phyloP scores from a whole-genome alignment of 139 green algal species.

The Nannochloris sp. region DNA sequence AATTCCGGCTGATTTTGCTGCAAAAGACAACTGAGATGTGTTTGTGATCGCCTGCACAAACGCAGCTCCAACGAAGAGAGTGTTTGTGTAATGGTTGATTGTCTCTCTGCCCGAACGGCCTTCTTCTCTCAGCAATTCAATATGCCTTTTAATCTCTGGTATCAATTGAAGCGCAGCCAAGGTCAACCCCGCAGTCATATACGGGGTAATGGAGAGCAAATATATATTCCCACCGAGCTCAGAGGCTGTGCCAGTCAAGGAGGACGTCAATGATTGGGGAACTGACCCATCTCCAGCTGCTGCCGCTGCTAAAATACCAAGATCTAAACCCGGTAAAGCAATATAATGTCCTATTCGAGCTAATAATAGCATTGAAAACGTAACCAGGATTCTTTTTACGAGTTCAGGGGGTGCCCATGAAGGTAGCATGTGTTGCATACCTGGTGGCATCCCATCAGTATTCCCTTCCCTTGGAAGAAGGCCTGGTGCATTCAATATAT shows the following conservation, averaged over 20 bases:
- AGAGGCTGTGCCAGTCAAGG: neutral
- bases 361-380: neutral
- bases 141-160: slow-evolving; percentile 1
- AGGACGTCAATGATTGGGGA: neutral
- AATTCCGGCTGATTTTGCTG: neutral
- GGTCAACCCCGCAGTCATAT: slow-evolving; percentile 11
- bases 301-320: neutral
- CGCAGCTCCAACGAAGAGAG: slow-evolving; percentile 11
- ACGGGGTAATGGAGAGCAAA: slow-evolving; percentile 5
- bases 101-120: slow-evolving; percentile 6
- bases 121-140: slow-evolving; percentile 11
- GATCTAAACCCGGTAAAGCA: slow-evolving; percentile 6
- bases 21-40: neutral
- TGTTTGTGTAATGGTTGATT: slow-evolving; percentile 10
- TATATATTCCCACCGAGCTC: slow-evolving; percentile 10
- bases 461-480: no score
- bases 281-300: neutral
- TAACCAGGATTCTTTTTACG: neutral
- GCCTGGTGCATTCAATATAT: no score
- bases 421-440: neutral
- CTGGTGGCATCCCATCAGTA: no score
- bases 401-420: slow-evolving; percentile 1
- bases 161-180: slow-evolving; percentile 5
- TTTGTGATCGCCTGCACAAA: slow-evolving; percentile 2
- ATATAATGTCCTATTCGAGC: slow-evolving; percentile 8